These are phyloP conservation scores for Sorghum bicolor DNA, from an alignment of 176 grass and related monocot species.

Conservation along the genomic window DNA sequence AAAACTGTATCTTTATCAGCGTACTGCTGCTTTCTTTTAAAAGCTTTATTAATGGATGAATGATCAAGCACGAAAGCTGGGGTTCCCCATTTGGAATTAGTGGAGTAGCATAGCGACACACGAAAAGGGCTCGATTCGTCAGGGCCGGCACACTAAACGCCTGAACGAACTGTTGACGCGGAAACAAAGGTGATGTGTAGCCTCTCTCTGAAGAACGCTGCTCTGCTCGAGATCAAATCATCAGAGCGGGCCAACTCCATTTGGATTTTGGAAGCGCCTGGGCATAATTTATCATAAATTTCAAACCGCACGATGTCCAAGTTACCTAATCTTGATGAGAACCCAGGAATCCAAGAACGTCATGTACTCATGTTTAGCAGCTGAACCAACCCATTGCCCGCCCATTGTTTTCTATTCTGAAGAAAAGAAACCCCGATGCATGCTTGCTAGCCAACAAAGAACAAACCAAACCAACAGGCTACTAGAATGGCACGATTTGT, in stretches of 20 bases:
- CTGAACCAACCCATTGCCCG: not conserved
- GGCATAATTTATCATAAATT: not conserved
- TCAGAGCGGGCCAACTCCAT: not conserved
- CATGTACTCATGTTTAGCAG: not conserved
- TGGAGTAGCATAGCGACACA: not conserved
- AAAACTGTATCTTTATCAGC: not conserved
- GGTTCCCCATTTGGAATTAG: not conserved
- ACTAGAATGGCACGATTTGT: not conserved
- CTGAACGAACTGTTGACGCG: not conserved
- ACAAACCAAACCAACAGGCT: not conserved
- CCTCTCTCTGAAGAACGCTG: not conserved
- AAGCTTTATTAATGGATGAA: not conserved
- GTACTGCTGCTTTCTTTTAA: not conserved
- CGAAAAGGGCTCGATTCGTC: not conserved
- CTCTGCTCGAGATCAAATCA: not conserved
- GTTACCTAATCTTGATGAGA: constrained; percentile 28
- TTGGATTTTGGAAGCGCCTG: not conserved
- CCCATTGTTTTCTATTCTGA: not conserved
- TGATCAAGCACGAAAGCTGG: not conserved
- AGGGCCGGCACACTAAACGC: not conserved
- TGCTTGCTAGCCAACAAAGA: not conserved
- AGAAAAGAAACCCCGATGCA: not conserved
- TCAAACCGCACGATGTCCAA: not conserved
- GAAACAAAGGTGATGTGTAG: not conserved
- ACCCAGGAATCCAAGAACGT: not conserved